A percentile compares a stretch with the other conserved stretches of the same genome.
Conservation (phyloP, 257 asterid species). For the Nicotiana undulata region DNA sequence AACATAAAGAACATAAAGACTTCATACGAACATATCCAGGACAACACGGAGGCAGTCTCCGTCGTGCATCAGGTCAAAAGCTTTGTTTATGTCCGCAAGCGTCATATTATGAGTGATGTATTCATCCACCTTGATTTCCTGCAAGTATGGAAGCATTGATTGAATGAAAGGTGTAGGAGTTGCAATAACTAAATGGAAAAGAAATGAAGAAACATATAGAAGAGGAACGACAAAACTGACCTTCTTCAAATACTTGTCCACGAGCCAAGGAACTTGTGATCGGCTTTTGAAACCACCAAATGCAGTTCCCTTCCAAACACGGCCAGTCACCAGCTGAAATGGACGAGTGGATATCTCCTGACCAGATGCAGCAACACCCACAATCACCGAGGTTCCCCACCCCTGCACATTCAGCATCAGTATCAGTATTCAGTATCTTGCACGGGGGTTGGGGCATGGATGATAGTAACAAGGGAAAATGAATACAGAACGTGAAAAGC, state of each 20-base stretch:
- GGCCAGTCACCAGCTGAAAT: constrained; percentile 96
- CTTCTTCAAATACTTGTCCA: constrained; percentile 84
- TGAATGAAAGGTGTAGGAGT: neutral
- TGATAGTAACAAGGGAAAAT: no score
- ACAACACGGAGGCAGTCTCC: constrained; percentile 87
- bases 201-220: neutral
- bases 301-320: constrained; percentile 99
- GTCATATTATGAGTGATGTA: constrained; percentile 82
- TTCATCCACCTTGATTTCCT: constrained; percentile 99
- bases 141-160: constrained; percentile 5
- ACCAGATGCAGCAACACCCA: constrained; percentile 99
- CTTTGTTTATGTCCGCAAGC: constrained; percentile 64
- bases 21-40: constrained; percentile 42
- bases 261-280: constrained; percentile 96
- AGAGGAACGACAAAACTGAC: constrained; percentile 15
- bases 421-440: no score
- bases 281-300: constrained; percentile 98
- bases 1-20: neutral
- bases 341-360: constrained; percentile 98
- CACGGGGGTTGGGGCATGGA: no score
- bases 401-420: constrained; percentile 38
- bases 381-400: constrained; percentile 98
- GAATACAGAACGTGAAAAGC: no score
- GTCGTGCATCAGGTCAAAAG: constrained; percentile 88
- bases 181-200: neutral